These are phyloP conservation scores for Staphylotrichum longicolle DNA, from an alignment of 495 filamentous ascomycete species.

Conservation along the genomic window DNA sequence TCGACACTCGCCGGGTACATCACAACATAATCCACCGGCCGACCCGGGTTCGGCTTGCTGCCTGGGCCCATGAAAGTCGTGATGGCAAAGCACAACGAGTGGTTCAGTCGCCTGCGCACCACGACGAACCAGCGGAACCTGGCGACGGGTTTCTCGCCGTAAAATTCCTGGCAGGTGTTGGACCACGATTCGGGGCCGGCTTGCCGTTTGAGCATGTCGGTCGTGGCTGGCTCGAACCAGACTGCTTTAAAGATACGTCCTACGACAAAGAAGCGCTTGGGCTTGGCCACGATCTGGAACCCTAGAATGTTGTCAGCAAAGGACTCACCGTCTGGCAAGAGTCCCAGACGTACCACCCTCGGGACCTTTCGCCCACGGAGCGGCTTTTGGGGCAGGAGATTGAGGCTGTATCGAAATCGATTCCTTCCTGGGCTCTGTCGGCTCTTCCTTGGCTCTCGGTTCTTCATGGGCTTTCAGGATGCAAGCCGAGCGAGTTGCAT, in stretches of 20 bases:
- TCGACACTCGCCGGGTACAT: conserved; percentile 25
- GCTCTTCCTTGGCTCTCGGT: too few relatives aligned
- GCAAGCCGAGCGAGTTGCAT: too few relatives aligned
- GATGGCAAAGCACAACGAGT: conserved; percentile 38
- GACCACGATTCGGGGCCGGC: conserved; percentile 9
- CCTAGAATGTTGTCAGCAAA: conserved; percentile 12
- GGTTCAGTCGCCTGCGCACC: conserved; percentile 28
- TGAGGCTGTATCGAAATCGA: too few relatives aligned
- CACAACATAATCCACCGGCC: conserved; percentile 31
- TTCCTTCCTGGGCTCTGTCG: too few relatives aligned
- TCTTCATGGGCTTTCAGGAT: too few relatives aligned
- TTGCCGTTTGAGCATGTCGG: conserved; percentile 4
- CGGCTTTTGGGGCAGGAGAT: too few relatives aligned
- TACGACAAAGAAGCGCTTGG: conserved; percentile 43
- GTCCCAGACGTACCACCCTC: conserved; percentile 6
- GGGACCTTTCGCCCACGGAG: too few relatives aligned
- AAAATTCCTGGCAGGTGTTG: conserved; percentile 17
- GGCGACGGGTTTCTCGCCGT: conserved; percentile 26
- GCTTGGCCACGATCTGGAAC: conserved; percentile 31
- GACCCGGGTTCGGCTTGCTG: conserved; percentile 11
- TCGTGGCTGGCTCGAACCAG: conserved; percentile 35
- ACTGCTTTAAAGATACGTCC: conserved; percentile 38
- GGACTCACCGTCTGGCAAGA: too few relatives aligned
- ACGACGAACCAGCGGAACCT: conserved; percentile 38
- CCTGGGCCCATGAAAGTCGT: conserved; percentile 22